These are phyloP conservation scores for Fusarium marasasianum DNA, from an alignment of 2,329 filamentous ascomycete genomes.

Conservation along the genomic window DNA sequence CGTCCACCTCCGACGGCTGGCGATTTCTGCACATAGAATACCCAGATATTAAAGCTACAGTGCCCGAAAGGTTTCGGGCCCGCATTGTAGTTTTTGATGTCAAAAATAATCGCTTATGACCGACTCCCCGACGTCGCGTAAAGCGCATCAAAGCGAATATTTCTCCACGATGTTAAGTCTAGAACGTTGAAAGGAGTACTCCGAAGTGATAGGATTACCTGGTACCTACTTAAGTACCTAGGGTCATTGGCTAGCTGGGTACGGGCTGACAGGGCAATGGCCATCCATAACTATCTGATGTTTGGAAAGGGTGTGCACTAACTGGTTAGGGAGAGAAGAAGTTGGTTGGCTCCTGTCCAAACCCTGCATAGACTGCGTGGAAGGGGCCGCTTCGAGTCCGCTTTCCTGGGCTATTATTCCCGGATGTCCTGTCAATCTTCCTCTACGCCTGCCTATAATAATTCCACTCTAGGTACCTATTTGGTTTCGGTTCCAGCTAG, in stretches of 20 bases:
- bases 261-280: not conserved
- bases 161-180: constrained; percentile 28
- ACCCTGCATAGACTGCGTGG: constrained; percentile 9
- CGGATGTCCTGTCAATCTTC: constrained; percentile 8
- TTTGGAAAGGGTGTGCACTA: constrained; percentile 12
- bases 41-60: not conserved
- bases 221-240: too few relatives aligned
- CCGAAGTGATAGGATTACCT: not conserved
- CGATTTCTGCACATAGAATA: not conserved
- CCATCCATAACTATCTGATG: not conserved
- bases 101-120: not conserved
- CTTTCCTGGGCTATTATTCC: constrained; percentile 31
- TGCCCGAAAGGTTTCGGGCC: constrained; percentile 14
- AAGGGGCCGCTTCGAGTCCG: constrained; percentile 20
- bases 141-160: not conserved
- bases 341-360: constrained; percentile 20
- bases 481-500: not conserved
- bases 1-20: not conserved
- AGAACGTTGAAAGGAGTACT: constrained; percentile 24
- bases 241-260: not conserved
- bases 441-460: not conserved
- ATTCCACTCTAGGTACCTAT: not conserved
- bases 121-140: constrained; percentile 17
- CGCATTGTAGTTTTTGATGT: not conserved
- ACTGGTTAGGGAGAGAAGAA: not conserved